Evolutionary conservation across 768 basidiomycete species (phyloP).

Genomic region (Lactifluus volemus): DNA sequence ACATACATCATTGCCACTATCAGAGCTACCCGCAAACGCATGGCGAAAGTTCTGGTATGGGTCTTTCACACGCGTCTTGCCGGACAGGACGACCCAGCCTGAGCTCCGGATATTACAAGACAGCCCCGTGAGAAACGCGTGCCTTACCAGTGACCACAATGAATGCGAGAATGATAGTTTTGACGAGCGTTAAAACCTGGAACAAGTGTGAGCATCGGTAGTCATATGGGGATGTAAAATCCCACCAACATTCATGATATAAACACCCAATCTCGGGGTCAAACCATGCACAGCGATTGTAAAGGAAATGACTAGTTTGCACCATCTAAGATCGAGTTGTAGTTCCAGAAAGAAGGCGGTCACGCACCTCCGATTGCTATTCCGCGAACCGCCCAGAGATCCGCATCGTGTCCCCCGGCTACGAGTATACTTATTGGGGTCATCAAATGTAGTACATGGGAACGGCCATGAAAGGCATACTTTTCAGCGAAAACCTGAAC

Average conservation of each 20-base stretch:
- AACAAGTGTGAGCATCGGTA: background rate
- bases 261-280: constrained; percentile 39
- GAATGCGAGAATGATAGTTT: constrained; percentile 44
- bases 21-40: constrained; percentile 47
- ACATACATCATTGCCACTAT: constrained; percentile 39
- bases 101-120: background rate
- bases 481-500: constrained; percentile 27
- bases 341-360: background rate
- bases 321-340: background rate
- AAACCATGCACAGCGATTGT: constrained; percentile 45
- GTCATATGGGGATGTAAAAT: background rate
- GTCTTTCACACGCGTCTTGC: constrained; percentile 45
- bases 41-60: constrained; percentile 50
- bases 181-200: constrained; percentile 46
- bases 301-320: constrained; percentile 37
- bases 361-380: constrained; percentile 47
- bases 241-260: constrained; percentile 42
- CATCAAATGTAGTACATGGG: background rate
- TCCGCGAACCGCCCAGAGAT: constrained; percentile 45
- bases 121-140: background rate
- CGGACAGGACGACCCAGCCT: constrained; percentile 55
- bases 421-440: constrained; percentile 36
- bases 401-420: constrained; percentile 32
- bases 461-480: constrained; percentile 3
- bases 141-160: constrained; percentile 40